These are phyloP conservation scores for Rhizoclosmatium sp. DNA, from an alignment of 192 early-diverging fungal genomes.

Conservation along the genomic window DNA sequence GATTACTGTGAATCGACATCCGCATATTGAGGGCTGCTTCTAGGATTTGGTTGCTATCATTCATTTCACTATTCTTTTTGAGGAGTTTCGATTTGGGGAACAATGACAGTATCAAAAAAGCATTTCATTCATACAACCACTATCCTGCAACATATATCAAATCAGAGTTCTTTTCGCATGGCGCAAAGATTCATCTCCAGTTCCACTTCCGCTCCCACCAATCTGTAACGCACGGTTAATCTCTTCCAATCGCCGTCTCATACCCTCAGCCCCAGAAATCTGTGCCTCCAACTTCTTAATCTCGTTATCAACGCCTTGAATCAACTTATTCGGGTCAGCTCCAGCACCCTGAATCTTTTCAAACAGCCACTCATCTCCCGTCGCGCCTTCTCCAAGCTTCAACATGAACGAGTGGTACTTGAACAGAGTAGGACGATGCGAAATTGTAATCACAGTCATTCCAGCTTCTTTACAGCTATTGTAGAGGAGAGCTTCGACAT, in stretches of 20 bases:
- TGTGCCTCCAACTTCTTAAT: conserved; percentile 50
- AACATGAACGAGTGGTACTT: conserved; percentile 80
- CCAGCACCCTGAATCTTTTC: conserved; percentile 49
- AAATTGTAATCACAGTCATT: conserved; percentile 91
- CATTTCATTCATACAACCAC: background rate
- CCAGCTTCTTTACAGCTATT: conserved; percentile 63
- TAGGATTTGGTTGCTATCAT: no score
- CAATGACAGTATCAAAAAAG: background rate
- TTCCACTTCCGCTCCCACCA: background rate
- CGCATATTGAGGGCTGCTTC: no score
- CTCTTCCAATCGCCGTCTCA: conserved; percentile 48
- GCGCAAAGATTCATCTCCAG: conserved; percentile 42
- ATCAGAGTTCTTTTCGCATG: conserved; percentile 60
- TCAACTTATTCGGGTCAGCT: conserved; percentile 22
- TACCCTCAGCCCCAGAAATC: conserved; percentile 43
- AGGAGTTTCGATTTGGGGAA: background rate
- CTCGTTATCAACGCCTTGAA: conserved; percentile 52
- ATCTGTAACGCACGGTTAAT: conserved; percentile 57
- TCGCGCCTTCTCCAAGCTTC: conserved; percentile 51
- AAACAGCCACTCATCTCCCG: conserved; percentile 50
- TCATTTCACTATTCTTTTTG: no score
- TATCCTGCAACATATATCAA: conserved; percentile 18
- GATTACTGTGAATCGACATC: no score
- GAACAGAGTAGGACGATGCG: conserved; percentile 93
- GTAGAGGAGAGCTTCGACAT: conserved; percentile 92